Evolutionary conservation across 176 grass and related monocot genomes (phyloP).

Genomic region (Pontederia paniculata): DNA sequence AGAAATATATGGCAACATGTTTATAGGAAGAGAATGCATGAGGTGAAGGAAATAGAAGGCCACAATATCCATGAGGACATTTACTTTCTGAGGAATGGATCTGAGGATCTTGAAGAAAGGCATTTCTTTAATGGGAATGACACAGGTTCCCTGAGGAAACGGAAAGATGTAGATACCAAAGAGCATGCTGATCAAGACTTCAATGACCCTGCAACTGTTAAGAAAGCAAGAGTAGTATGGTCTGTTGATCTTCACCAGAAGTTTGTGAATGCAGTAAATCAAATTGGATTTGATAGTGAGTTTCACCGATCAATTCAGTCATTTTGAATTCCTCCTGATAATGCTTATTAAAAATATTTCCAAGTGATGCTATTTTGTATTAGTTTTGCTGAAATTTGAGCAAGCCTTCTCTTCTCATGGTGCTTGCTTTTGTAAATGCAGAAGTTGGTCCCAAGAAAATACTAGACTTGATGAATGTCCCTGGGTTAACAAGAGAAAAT

Average conservation of each 20-base stretch:
- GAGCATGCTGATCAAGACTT: slow-evolving; percentile 68
- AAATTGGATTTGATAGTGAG: slow-evolving; percentile 99
- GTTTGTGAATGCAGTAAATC: slow-evolving; percentile 96
- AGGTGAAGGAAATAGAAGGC: slow-evolving; percentile 82
- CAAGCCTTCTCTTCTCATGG: background rate
- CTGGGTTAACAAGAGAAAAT: slow-evolving; percentile 94
- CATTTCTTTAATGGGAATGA: slow-evolving; percentile 36
- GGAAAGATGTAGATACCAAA: slow-evolving; percentile 59
- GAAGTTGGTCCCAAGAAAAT: slow-evolving; percentile 99
- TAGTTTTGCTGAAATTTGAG: background rate
- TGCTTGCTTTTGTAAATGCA: slow-evolving; percentile 30
- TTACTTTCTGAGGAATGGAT: slow-evolving; percentile 49
- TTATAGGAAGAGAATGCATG: slow-evolving; percentile 92
- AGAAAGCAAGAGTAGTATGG: slow-evolving; percentile 98
- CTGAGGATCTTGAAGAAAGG: slow-evolving; percentile 65
- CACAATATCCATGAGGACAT: slow-evolving; percentile 62
- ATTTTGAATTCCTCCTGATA: background rate
- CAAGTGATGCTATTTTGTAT: slow-evolving; percentile 5
- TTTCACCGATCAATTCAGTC: slow-evolving; percentile 17
- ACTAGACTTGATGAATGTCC: slow-evolving; percentile 90
- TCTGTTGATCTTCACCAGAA: slow-evolving; percentile 96
- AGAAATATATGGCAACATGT: slow-evolving; percentile 98
- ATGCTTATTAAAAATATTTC: background rate
- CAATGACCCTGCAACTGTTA: slow-evolving; percentile 44
- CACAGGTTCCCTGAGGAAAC: slow-evolving; percentile 34